Conservation (phyloP, 805 yeast species). For the Yarrowia sp. region DNA sequence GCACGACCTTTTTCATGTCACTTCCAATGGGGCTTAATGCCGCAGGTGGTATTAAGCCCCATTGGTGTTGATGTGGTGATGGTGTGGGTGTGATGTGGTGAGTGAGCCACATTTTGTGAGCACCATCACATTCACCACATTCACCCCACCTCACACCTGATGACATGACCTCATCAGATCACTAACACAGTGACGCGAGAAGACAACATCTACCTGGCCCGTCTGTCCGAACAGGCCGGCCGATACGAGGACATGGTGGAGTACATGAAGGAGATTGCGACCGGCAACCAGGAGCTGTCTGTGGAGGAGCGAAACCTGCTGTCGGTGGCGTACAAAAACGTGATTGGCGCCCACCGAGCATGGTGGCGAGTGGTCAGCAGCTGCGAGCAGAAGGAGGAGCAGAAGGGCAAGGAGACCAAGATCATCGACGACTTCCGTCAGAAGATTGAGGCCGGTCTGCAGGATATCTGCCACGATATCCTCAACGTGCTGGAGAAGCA, state of each 20-base stretch:
- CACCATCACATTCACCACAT: too few relatives aligned
- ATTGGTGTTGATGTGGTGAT: too few relatives aligned
- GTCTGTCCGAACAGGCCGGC: constrained; percentile 99
- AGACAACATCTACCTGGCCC: constrained; percentile 96
- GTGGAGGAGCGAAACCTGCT: constrained; percentile 97
- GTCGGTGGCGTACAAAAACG: constrained; percentile 97
- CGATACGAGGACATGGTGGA: constrained; percentile 99
- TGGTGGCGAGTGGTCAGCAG: constrained; percentile 99
- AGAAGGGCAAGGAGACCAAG: constrained; percentile 88
- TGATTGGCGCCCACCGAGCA: constrained; percentile 98
- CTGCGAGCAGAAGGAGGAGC: constrained; percentile 98
- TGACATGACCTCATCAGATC: too few relatives aligned
- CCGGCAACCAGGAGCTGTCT: constrained; percentile 64
- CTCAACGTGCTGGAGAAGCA: constrained; percentile 82
- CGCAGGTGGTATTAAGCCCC: neutral
- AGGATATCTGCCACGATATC: constrained; percentile 94
- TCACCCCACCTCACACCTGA: too few relatives aligned
- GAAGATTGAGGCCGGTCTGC: constrained; percentile 91
- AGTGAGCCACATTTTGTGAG: too few relatives aligned
- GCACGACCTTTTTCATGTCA: neutral
- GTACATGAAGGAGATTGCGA: constrained; percentile 96
- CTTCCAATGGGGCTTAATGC: neutral
- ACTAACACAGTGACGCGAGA: constrained; percentile 61
- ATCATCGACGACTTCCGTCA: constrained; percentile 94
- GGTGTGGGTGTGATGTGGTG: too few relatives aligned